phyloP scores from a whole-genome alignment of 23 red algal genomes.

The Pyropia haitanensis region DNA sequence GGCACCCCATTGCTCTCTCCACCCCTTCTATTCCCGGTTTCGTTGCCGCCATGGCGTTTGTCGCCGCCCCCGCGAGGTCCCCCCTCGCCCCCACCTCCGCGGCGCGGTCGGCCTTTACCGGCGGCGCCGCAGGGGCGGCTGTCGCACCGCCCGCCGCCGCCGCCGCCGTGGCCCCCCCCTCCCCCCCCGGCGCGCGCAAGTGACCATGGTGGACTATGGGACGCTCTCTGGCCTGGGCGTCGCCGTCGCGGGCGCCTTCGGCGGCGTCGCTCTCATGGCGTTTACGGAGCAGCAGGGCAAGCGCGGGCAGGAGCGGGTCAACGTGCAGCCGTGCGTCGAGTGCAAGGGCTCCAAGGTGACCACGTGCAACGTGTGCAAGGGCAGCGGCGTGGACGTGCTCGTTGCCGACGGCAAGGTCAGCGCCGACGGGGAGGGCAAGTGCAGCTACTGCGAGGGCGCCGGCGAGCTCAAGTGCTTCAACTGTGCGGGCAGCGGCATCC shows the following conservation, averaged over 20 bases:
- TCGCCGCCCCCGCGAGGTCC: too few species aligned
- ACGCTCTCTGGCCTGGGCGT: slow-evolving; percentile 23
- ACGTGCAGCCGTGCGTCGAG: slow-evolving; percentile 69
- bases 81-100: too few species aligned
- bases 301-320: slow-evolving; percentile 41
- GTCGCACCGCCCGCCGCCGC: too few species aligned
- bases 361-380: slow-evolving; percentile 59
- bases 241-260: slow-evolving; percentile 25
- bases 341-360: slow-evolving; percentile 44
- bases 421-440: slow-evolving; percentile 3
- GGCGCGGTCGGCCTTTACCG: too few species aligned
- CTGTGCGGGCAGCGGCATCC: slow-evolving; percentile 73
- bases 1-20: too few species aligned
- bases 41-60: too few species aligned
- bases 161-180: too few species aligned
- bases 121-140: too few species aligned
- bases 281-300: slow-evolving; percentile 78
- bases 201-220: slow-evolving; percentile 36
- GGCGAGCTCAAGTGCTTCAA: slow-evolving; percentile 65
- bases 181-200: too few species aligned
- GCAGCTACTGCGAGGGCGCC: slow-evolving; percentile 63
- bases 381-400: slow-evolving; percentile 27
- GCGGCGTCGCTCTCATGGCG: slow-evolving; percentile 71
- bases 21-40: too few species aligned
- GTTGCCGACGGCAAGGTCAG: slow-evolving; percentile 12